phyloP scores from a whole-genome alignment of 2,329 filamentous ascomycete genomes.

The Colletotrichum eremochloae region DNA sequence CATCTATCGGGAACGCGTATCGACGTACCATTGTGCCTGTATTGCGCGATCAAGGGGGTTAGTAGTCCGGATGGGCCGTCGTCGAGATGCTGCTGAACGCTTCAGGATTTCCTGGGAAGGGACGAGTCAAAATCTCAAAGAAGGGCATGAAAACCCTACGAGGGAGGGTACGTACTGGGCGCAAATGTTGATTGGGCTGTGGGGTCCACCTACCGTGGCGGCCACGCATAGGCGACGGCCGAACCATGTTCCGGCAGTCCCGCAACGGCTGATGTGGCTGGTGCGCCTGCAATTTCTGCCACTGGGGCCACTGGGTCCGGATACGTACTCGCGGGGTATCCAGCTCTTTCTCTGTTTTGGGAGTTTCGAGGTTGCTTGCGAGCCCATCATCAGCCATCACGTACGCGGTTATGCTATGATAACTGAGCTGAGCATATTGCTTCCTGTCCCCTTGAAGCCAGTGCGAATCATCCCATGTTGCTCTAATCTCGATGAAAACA shows the following conservation, averaged over 20 bases:
- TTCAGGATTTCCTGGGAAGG: conserved; percentile 48
- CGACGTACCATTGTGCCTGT: conserved; percentile 67
- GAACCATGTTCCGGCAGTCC: conserved; percentile 25
- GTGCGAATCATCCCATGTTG: not conserved
- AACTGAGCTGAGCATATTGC: not conserved
- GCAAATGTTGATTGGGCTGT: conserved; percentile 16
- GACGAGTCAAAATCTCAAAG: conserved; percentile 55
- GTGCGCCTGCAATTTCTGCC: not conserved
- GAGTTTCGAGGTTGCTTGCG: not conserved
- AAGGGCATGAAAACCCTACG: conserved; percentile 61
- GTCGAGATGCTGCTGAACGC: conserved; percentile 41
- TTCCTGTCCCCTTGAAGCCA: not conserved
- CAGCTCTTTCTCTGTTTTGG: not conserved
- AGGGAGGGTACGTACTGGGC: conserved; percentile 39
- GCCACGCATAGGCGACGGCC: conserved; percentile 32
- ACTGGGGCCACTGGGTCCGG: not conserved
- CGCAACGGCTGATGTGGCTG: not conserved
- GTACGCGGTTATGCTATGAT: not conserved
- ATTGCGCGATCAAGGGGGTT: conserved; percentile 60
- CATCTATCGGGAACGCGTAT: conserved; percentile 6
- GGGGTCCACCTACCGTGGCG: not conserved
- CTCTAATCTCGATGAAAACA: too few species aligned
- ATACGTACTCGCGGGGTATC: not conserved
- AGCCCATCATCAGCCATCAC: not conserved
- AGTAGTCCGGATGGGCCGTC: conserved; percentile 41